These are phyloP conservation scores for Fonsecaea pugnacius DNA, from an alignment of 2,329 filamentous ascomycete genomes.

Conservation along the genomic window DNA sequence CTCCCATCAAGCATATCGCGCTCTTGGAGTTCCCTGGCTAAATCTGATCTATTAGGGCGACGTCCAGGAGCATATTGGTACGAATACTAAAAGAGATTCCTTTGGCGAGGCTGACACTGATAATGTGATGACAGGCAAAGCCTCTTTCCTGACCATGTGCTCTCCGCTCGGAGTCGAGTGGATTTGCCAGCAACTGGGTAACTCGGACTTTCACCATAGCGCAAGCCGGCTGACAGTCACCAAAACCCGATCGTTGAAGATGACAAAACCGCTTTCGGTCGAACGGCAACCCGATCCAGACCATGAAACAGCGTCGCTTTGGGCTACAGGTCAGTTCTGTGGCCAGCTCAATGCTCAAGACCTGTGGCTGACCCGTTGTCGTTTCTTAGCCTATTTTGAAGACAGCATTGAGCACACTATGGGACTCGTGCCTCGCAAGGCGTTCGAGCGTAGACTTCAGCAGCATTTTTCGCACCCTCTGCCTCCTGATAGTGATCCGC, in stretches of 20 bases:
- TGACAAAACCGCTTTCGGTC: background rate
- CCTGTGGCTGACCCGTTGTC: background rate
- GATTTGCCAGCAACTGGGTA: conserved; percentile 1
- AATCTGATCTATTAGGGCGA: background rate
- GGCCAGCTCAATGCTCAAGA: background rate
- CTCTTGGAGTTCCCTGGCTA: background rate
- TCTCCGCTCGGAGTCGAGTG: background rate
- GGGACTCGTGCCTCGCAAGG: conserved; percentile 1
- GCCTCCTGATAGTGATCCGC: background rate
- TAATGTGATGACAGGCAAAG: background rate
- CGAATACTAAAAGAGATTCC: background rate
- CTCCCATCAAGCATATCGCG: background rate
- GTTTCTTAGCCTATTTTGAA: background rate
- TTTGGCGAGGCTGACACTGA: background rate
- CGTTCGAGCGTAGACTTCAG: background rate
- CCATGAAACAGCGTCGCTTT: background rate
- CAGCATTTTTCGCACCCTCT: background rate
- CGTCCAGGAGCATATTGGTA: background rate
- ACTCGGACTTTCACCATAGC: background rate
- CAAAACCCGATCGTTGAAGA: conserved; percentile 2
- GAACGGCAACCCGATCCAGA: conserved; percentile 2
- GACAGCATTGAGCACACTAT: conserved; percentile 4
- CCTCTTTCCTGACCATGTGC: background rate
- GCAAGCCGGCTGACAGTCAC: background rate
- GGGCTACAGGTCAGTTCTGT: background rate